A percentile compares a stretch with the other conserved stretches of the same genome.
Evolutionary conservation across 2,329 filamentous ascomycete species (phyloP).

Genomic region (Zymoseptoria pseudotritici): DNA sequence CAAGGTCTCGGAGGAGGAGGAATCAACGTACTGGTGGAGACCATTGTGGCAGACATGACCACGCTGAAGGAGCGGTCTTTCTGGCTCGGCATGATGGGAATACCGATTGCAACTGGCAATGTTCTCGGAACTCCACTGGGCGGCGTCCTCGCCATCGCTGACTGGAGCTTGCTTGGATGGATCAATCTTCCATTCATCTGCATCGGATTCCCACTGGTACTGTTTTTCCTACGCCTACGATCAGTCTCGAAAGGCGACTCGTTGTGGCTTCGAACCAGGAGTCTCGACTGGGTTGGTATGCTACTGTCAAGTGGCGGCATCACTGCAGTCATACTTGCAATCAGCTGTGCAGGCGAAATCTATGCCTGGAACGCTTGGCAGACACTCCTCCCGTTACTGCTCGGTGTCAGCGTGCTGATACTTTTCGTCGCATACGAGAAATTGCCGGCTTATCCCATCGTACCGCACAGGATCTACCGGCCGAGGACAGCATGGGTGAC

Average conservation of each 20-base stretch:
- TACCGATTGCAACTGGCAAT: conserved; percentile 1
- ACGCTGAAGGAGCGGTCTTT: conserved; percentile 3
- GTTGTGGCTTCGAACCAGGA: not conserved
- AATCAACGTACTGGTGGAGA: not conserved
- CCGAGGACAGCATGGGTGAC: not conserved
- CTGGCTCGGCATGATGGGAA: conserved; percentile 1
- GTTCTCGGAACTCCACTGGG: not conserved
- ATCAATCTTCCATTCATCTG: conserved; percentile 1
- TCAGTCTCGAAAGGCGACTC: not conserved
- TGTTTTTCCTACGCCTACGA: conserved; percentile 1
- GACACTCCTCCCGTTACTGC: too few relatives aligned
- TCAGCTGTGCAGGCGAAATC: too few relatives aligned
- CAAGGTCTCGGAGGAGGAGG: too few relatives aligned
- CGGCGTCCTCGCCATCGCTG: not conserved
- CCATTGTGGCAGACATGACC: conserved; percentile 4
- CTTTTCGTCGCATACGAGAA: not conserved
- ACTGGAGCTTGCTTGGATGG: conserved; percentile 3
- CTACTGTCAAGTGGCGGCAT: too few relatives aligned
- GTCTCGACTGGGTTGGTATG: not conserved
- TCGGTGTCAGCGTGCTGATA: not conserved
- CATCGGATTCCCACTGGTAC: not conserved
- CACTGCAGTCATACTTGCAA: too few relatives aligned
- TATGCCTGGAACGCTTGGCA: too few relatives aligned
- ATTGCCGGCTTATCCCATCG: not conserved
- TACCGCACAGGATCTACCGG: not conserved